Evolutionary conservation across 768 basidiomycete genomes (phyloP).

Genomic region (Trametes cinnabarina): DNA sequence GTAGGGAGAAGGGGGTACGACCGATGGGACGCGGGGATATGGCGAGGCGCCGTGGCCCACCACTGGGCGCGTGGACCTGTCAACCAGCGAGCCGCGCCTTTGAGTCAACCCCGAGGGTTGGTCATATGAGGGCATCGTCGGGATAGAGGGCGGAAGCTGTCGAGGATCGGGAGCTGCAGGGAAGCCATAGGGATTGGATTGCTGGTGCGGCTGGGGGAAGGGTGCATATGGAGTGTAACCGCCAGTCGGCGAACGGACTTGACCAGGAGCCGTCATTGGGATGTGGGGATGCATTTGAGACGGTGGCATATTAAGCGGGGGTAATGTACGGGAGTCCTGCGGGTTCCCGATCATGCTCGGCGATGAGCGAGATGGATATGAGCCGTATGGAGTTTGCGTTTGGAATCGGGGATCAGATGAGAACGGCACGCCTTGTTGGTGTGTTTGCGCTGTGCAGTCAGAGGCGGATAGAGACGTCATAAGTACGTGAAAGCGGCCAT

Average conservation of each 20-base stretch:
- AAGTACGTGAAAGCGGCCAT: constrained; percentile 8
- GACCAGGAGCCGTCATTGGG: constrained; percentile 21
- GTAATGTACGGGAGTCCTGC: constrained; percentile 56
- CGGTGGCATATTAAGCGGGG: constrained; percentile 42
- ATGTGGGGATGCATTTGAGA: constrained; percentile 21
- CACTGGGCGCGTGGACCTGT: constrained; percentile 21
- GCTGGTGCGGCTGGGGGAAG: constrained; percentile 40
- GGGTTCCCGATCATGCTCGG: constrained; percentile 48
- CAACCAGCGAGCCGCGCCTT: constrained; percentile 37
- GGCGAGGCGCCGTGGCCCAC: constrained; percentile 45
- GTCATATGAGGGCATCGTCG: constrained; percentile 16
- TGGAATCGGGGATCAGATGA: constrained; percentile 49
- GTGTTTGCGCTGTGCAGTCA: constrained; percentile 13
- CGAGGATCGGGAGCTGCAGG: constrained; percentile 40
- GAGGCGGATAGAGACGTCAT: constrained; percentile 16
- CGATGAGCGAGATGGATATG: constrained; percentile 48
- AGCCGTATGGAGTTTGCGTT: constrained; percentile 40
- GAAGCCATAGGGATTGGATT: constrained; percentile 31
- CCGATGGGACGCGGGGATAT: constrained; percentile 45
- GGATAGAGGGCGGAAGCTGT: constrained; percentile 25
- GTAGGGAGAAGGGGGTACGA: constrained; percentile 18
- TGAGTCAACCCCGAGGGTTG: constrained; percentile 20
- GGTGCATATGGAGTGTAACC: constrained; percentile 57
- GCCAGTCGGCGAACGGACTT: constrained; percentile 63
- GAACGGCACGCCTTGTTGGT: constrained; percentile 22